A percentile compares a stretch with the other conserved stretches of the same genome.
Conservation (phyloP, 495 filamentous ascomycete genomes). For the Penicillium tannophilum region DNA sequence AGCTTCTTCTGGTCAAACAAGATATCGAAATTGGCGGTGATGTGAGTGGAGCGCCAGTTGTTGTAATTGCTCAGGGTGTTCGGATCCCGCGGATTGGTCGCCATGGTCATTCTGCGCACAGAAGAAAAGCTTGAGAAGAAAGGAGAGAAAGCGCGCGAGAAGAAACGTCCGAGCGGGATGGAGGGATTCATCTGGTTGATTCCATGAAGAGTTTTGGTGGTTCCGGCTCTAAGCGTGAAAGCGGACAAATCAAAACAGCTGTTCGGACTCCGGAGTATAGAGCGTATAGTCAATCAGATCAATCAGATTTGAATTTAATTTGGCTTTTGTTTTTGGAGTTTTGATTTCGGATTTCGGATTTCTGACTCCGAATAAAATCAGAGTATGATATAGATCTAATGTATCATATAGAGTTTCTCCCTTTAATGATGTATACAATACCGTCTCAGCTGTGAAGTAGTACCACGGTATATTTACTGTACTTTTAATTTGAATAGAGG, state of each 20-base stretch:
- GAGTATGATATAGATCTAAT: no score
- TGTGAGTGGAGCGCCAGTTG: slow-evolving; percentile 78
- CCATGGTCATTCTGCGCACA: slow-evolving; percentile 32
- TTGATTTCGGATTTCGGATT: no score
- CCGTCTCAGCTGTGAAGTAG: no score
- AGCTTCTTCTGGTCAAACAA: slow-evolving; percentile 77
- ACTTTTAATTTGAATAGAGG: no score
- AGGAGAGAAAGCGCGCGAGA: background rate
- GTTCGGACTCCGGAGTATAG: no score
- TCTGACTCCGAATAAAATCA: no score
- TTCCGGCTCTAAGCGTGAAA: slow-evolving; percentile 7
- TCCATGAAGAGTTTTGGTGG: background rate
- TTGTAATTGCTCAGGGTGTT: slow-evolving; percentile 93
- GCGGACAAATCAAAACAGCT: background rate
- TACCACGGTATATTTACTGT: no score
- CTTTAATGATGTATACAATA: background rate
- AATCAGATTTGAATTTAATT: background rate
- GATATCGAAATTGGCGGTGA: slow-evolving; percentile 74
- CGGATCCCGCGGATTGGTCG: slow-evolving; percentile 67
- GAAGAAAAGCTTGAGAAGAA: slow-evolving; percentile 1
- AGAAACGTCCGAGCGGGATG: background rate
- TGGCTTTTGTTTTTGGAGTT: no score
- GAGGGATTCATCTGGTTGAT: slow-evolving; percentile 14
- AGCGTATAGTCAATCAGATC: background rate
- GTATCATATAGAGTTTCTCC: slow-evolving; percentile 2